Evolutionary conservation across 805 yeast species (phyloP).

Genomic region (Ogataea henricii): DNA sequence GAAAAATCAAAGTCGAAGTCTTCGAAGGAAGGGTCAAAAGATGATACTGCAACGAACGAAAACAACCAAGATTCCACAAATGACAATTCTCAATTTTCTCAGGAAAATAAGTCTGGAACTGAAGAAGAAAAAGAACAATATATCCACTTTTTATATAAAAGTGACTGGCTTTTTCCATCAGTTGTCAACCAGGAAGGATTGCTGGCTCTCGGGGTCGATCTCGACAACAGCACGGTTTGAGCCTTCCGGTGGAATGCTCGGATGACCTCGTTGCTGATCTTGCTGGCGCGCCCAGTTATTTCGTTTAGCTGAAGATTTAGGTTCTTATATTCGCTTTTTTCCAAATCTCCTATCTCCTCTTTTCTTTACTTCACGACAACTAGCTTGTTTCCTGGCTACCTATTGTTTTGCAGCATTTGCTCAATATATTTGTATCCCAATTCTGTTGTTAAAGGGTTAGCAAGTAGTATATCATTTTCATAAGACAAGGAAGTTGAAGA

Average conservation of each 20-base stretch:
- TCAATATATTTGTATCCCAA: not conserved
- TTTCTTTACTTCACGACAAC: not conserved
- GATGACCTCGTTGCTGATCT: too few relatives aligned
- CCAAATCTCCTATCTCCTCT: too few relatives aligned
- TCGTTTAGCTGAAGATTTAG: too few relatives aligned
- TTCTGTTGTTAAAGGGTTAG: not conserved
- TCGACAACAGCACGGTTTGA: not conserved
- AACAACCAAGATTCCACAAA: too few relatives aligned
- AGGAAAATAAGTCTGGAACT: not conserved
- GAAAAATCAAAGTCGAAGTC: not conserved
- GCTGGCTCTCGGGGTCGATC: not conserved
- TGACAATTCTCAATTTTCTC: too few relatives aligned
- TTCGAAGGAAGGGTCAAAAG: not conserved
- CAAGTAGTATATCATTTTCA: not conserved
- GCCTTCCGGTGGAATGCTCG: too few relatives aligned
- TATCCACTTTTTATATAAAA: slow-evolving; percentile 17
- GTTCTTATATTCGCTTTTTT: too few relatives aligned
- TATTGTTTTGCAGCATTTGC: not conserved
- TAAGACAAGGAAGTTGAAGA: not conserved
- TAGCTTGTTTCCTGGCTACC: not conserved
- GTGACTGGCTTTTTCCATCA: slow-evolving; percentile 23
- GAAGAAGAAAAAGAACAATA: slow-evolving; percentile 2
- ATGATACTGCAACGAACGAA: too few relatives aligned
- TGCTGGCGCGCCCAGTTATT: too few relatives aligned
- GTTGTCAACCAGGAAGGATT: slow-evolving; percentile 8